A percentile compares a stretch with the other conserved stretches of the same genome.
Evolutionary conservation across 805 yeast genomes (phyloP).

Genomic region (Saturnispora saitoi): DNA sequence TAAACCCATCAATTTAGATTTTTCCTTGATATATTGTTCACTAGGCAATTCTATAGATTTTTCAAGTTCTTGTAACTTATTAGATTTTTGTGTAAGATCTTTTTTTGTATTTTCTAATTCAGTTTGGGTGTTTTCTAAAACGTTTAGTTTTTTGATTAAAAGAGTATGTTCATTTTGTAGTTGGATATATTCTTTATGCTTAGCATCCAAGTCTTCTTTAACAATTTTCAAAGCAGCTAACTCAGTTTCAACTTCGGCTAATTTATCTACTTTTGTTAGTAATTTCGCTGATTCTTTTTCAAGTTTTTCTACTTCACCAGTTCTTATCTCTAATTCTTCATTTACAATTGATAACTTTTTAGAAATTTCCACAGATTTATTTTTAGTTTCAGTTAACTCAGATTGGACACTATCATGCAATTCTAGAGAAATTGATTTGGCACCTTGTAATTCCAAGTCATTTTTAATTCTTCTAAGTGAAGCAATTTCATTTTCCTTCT

Average conservation of each 20-base stretch:
- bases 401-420: conserved; percentile 12
- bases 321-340: background rate
- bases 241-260: conserved; percentile 5
- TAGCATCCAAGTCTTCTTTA: conserved; percentile 6
- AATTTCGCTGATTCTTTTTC: background rate
- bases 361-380: conserved; percentile 5
- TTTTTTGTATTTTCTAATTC: conserved; percentile 1
- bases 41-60: conserved; percentile 11
- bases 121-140: background rate
- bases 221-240: conserved; percentile 2
- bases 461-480: conserved; percentile 8
- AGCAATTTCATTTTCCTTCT: conserved; percentile 9
- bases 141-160: conserved; percentile 2
- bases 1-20: conserved; percentile 16
- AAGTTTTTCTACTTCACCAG: conserved; percentile 4
- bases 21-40: conserved; percentile 18
- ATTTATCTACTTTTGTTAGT: conserved; percentile 2
- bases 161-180: conserved; percentile 1
- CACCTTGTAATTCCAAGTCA: conserved; percentile 13
- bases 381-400: conserved; percentile 6
- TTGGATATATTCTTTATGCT: conserved; percentile 5
- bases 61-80: conserved; percentile 6
- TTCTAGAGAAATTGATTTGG: conserved; percentile 11
- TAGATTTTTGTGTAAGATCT: background rate
- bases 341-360: conserved; percentile 8